Percentiles rank a stretch among this genome's conserved stretches.
Evolutionary conservation across 129 eudicot genomes (phyloP).

Genomic region (Gnaphalium uliginosum): DNA sequence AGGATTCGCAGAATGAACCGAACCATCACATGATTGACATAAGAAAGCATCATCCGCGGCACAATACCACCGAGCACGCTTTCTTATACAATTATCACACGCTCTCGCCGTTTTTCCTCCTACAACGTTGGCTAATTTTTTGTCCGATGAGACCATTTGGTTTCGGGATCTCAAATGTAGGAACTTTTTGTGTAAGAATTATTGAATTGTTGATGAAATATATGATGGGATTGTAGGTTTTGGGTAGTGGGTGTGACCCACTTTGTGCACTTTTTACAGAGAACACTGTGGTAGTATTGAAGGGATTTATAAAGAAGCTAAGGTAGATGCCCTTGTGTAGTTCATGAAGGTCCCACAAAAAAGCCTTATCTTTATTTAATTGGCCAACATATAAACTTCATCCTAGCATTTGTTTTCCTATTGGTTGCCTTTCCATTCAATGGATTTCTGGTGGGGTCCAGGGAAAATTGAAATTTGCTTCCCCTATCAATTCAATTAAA

Average conservation of each 20-base stretch:
- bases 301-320: conserved; percentile 23
- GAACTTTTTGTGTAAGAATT: conserved; percentile 23
- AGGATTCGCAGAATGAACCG: conserved; percentile 66
- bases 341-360: conserved; percentile 32
- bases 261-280: conserved; percentile 44
- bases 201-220: conserved; percentile 9
- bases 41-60: conserved; percentile 81
- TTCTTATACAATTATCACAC: conserved; percentile 71
- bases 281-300: conserved; percentile 29
- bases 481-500: conserved; percentile 9
- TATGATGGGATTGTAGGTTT: conserved; percentile 31
- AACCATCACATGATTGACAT: conserved; percentile 71
- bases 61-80: conserved; percentile 85
- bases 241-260: conserved; percentile 46
- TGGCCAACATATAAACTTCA: conserved; percentile 40
- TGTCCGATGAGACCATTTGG: conserved; percentile 45
- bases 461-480: not conserved
- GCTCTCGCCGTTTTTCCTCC: conserved; percentile 80
- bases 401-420: conserved; percentile 43
- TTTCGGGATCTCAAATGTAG: conserved; percentile 15
- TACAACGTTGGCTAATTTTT: conserved; percentile 55
- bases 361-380: conserved; percentile 61
- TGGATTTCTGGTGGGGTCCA: conserved; percentile 55
- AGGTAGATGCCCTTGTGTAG: conserved; percentile 32
- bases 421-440: conserved; percentile 51